Conservation (phyloP, 2,329 filamentous ascomycete genomes). For the Aspergillus tamarii region DNA sequence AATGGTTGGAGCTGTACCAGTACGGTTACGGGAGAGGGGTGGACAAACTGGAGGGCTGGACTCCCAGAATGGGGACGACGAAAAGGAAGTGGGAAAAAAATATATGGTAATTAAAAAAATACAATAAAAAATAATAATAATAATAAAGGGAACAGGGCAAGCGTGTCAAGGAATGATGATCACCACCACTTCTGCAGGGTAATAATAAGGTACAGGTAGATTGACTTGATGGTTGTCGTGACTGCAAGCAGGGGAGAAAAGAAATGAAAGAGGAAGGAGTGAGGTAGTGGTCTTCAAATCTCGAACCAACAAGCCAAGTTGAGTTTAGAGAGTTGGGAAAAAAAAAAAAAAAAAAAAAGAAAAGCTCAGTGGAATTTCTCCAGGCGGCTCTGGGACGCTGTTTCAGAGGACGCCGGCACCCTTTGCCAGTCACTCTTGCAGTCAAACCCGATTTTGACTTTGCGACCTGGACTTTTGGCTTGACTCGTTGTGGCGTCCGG, state of each 20-base stretch:
- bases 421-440: constrained; percentile 1
- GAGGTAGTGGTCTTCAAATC: constrained; percentile 5
- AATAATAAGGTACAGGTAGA: neutral
- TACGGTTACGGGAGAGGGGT: constrained; percentile 6
- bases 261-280: neutral
- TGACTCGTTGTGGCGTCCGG: constrained; percentile 30
- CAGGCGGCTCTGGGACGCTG: constrained; percentile 25
- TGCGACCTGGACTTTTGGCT: constrained; percentile 20
- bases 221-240: neutral
- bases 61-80: neutral
- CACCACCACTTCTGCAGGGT: constrained; percentile 2
- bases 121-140: neutral
- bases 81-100: constrained; percentile 7
- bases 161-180: constrained; percentile 2
- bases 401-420: constrained; percentile 14
- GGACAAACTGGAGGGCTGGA: constrained; percentile 6
- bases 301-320: neutral
- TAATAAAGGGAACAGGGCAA: neutral
- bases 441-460: constrained; percentile 13
- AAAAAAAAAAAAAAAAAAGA: neutral
- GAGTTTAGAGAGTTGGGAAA: neutral
- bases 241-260: neutral
- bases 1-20: constrained; percentile 12
- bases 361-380: constrained; percentile 20
- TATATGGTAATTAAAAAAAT: neutral